Evolutionary conservation across 2,329 filamentous ascomycete species (phyloP).

Genomic region (Grosmannia clavigera): DNA sequence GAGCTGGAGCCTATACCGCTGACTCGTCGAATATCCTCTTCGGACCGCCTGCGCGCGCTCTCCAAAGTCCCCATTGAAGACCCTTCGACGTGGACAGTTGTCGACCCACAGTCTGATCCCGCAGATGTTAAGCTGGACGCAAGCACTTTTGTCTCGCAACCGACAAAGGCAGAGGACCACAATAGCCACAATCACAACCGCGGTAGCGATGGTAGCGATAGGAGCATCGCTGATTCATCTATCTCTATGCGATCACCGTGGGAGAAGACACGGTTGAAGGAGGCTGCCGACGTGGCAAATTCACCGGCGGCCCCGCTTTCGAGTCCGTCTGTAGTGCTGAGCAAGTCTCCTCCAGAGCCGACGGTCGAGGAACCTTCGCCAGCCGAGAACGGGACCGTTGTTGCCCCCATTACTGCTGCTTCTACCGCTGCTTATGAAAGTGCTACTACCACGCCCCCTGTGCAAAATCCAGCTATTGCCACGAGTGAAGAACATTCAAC

Average conservation of each 20-base stretch:
- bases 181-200: neutral
- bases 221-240: neutral
- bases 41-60: conserved; percentile 23
- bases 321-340: neutral
- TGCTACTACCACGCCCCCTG: neutral
- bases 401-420: neutral
- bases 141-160: neutral
- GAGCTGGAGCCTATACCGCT: conserved; percentile 20
- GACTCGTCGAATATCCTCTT: conserved; percentile 23
- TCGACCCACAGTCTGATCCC: conserved; percentile 15
- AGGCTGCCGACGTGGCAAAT: neutral
- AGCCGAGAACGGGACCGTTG: no score
- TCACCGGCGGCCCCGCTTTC: neutral
- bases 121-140: neutral
- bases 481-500: neutral
- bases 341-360: neutral
- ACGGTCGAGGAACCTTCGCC: neutral
- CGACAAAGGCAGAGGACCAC: neutral
- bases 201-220: neutral
- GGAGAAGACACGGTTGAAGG: neutral
- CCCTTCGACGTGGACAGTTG: conserved; percentile 21
- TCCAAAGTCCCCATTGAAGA: conserved; percentile 24
- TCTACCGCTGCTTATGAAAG: neutral
- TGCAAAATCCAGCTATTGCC: neutral
- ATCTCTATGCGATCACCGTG: neutral